Conservation (phyloP, 495 filamentous ascomycete genomes). For the Aspergillus haitiensis region DNA sequence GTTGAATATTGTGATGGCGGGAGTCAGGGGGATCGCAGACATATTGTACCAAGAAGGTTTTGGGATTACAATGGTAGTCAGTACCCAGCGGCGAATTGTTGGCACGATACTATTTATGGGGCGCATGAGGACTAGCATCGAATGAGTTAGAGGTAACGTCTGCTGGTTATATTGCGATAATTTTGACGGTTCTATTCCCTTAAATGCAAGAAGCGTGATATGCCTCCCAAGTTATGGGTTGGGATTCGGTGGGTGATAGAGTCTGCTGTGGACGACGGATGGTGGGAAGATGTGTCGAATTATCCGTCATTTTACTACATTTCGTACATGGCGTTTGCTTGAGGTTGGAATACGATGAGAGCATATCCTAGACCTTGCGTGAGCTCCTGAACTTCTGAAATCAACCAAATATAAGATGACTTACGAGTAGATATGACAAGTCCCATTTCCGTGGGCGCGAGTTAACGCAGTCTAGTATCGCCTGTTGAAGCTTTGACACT, state of each 20-base stretch:
- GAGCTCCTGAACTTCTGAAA: conserved; percentile 5
- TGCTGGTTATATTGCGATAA: neutral
- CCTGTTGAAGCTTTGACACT: conserved; percentile 35
- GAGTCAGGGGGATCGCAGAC: conserved; percentile 13
- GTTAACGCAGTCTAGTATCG: conserved; percentile 38
- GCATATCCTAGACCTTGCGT: conserved; percentile 17
- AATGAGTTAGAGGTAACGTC: neutral
- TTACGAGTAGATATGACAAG: conserved; percentile 43
- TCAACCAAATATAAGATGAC: conserved; percentile 8
- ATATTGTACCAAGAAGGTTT: conserved; percentile 30
- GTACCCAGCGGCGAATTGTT: conserved; percentile 26
- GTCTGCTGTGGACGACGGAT: conserved; percentile 28
- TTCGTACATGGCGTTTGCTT: conserved; percentile 42
- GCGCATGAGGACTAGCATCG: conserved; percentile 18
- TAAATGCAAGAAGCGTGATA: conserved; percentile 32
- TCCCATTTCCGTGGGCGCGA: conserved; percentile 45
- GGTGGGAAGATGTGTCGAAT: conserved; percentile 39
- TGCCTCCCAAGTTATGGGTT: conserved; percentile 26
- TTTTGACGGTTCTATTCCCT: conserved; percentile 10
- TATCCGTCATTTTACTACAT: conserved; percentile 41
- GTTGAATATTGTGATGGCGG: conserved; percentile 32
- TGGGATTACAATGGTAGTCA: conserved; percentile 33
- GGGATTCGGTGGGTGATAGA: neutral
- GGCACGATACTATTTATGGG: conserved; percentile 32
- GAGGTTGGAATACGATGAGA: conserved; percentile 39